phyloP scores from a whole-genome alignment of 1,284 basidiomycete genomes.

The Tetrapyrgos nigripes region DNA sequence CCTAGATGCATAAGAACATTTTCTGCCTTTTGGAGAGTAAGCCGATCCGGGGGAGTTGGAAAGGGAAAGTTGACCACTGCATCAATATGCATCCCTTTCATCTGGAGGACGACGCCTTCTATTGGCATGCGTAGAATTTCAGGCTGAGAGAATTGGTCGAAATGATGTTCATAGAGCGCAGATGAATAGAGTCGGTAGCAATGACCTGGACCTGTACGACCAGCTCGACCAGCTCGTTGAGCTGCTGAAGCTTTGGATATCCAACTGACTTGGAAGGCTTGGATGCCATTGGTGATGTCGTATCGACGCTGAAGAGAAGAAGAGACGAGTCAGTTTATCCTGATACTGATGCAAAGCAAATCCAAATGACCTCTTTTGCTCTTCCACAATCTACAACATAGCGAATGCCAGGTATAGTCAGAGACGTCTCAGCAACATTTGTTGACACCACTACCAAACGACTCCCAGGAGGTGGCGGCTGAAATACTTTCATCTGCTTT shows the following conservation, averaged over 20 bases:
- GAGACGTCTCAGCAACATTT: slow-evolving; percentile 98
- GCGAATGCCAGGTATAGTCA: slow-evolving; percentile 97
- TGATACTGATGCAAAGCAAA: not conserved
- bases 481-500: slow-evolving; percentile 96
- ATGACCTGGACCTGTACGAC: slow-evolving; percentile 92
- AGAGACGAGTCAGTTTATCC: slow-evolving; percentile 3
- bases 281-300: slow-evolving; percentile 95
- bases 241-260: slow-evolving; percentile 96
- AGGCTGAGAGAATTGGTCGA: slow-evolving; percentile 86
- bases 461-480: slow-evolving; percentile 83
- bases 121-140: slow-evolving; percentile 97
- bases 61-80: slow-evolving; percentile 98
- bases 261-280: slow-evolving; percentile 95
- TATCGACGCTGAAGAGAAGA: slow-evolving; percentile 84
- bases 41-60: slow-evolving; percentile 93
- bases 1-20: slow-evolving; percentile 83
- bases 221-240: slow-evolving; percentile 95
- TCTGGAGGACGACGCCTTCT: slow-evolving; percentile 96
- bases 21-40: slow-evolving; percentile 84
- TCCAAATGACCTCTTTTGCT: slow-evolving; percentile 84
- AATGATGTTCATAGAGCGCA: slow-evolving; percentile 90
- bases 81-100: slow-evolving; percentile 99
- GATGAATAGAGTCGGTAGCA: slow-evolving; percentile 96
- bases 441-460: slow-evolving; percentile 97
- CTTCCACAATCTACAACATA: slow-evolving; percentile 97